These are phyloP conservation scores for Kalaharituber pfeilii DNA, from an alignment of 2,329 filamentous ascomycete species.

Conservation along the genomic window DNA sequence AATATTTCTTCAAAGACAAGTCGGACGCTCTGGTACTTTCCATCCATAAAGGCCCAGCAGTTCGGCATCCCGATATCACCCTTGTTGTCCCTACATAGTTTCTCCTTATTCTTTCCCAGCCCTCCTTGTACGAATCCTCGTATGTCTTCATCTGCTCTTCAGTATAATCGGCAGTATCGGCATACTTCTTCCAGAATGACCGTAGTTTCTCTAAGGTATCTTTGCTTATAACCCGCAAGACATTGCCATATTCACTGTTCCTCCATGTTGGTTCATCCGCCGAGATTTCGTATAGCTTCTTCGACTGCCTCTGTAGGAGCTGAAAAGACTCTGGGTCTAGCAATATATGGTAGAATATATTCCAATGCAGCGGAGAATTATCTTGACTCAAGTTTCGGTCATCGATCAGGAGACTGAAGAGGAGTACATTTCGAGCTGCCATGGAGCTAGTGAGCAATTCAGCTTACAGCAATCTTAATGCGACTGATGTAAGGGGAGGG, in stretches of 20 bases:
- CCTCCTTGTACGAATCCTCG: constrained; percentile 17
- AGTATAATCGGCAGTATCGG: not conserved
- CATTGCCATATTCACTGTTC: constrained; percentile 29
- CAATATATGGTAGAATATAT: constrained; percentile 39
- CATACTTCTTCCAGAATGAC: constrained; percentile 30
- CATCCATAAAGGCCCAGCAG: constrained; percentile 28
- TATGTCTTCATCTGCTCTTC: constrained; percentile 11
- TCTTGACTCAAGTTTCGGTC: constrained; percentile 19
- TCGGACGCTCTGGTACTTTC: constrained; percentile 14
- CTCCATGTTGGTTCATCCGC: constrained; percentile 32
- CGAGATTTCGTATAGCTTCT: constrained; percentile 30
- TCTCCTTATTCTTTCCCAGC: constrained; percentile 5
- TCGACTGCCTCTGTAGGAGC: constrained; percentile 30
- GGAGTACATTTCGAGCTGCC: constrained; percentile 37
- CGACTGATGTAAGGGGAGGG: not conserved
- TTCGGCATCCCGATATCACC: constrained; percentile 22
- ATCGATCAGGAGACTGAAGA: constrained; percentile 37
- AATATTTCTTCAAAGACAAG: not conserved
- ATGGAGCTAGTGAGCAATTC: constrained; percentile 2
- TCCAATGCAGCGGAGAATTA: constrained; percentile 31
- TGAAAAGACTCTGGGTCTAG: constrained; percentile 28
- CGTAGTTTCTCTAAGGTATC: constrained; percentile 31
- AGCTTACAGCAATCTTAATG: not conserved
- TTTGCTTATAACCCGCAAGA: constrained; percentile 35
- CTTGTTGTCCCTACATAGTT: constrained; percentile 1